phyloP scores from a whole-genome alignment of 768 basidiomycete genomes.

The Butyriboletus loyo region DNA sequence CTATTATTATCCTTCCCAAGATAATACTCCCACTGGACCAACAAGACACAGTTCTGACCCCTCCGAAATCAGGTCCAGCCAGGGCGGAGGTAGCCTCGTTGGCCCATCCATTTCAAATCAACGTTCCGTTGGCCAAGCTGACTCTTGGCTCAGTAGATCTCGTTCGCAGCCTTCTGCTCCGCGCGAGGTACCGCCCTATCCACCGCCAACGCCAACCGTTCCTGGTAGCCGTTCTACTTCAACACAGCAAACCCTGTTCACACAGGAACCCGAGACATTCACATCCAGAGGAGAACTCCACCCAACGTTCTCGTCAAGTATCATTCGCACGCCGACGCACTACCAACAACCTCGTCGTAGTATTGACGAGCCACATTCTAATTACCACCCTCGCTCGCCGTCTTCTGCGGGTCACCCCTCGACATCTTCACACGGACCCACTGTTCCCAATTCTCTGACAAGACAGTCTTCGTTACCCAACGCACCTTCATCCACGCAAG shows the following conservation, averaged over 20 bases:
- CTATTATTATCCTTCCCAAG: constrained; percentile 21
- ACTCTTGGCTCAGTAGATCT: constrained; percentile 18
- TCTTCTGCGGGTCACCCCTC: constrained; percentile 16
- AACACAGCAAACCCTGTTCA: constrained; percentile 12
- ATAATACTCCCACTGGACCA: constrained; percentile 15
- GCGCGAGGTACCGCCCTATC: constrained; percentile 25
- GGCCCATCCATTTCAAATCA: constrained; percentile 19
- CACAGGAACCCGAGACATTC: constrained; percentile 42
- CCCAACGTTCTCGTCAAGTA: constrained; percentile 65
- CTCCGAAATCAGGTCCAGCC: constrained; percentile 9
- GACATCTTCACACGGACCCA: constrained; percentile 16
- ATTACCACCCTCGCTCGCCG: constrained; percentile 24
- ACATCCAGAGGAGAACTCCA: constrained; percentile 52
- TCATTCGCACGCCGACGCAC: constrained; percentile 66
- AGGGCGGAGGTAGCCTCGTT: not conserved
- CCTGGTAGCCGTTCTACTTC: constrained; percentile 10
- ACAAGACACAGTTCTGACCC: constrained; percentile 28
- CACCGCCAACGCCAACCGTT: constrained; percentile 27
- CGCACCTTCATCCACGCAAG: constrained; percentile 15
- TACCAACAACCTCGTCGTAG: constrained; percentile 38
- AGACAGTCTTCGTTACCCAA: constrained; percentile 29
- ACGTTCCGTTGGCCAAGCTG: constrained; percentile 11
- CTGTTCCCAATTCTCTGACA: constrained; percentile 19
- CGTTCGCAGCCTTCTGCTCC: constrained; percentile 21
- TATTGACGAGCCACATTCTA: constrained; percentile 20